Evolutionary conservation across 257 asterid genomes (phyloP), one percentile per base, ranked within the genome.

Genomic region (Solanum chiquidenum): DNA sequence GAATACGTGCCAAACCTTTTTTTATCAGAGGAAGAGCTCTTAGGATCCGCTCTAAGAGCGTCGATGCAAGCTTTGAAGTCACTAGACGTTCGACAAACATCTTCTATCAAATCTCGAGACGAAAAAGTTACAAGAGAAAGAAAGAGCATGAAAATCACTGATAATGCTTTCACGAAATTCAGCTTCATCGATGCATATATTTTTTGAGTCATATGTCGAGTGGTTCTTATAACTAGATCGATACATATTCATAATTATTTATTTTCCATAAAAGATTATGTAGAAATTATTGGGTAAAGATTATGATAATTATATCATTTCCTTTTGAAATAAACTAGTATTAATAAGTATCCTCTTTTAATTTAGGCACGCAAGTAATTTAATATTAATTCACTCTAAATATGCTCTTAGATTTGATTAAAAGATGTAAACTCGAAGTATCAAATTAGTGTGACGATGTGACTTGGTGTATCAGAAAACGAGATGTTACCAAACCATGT

Each of bases 341-440:
- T 38, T 11, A 44, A 12, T 38, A 40, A 55, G 1, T 6, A 60
- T 3, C 10, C 5, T 60, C 13, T 21, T 60, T 21, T 21, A 1
- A 60, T 60, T 8, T 21, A 21, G 13, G 5, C 11, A 60, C 2
- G 1, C 27, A 20, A 58, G 20, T 7, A 16, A 20, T 58, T 7
- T 58, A 18, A 52, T 20, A 58, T 58, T 1, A 58, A 58, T 58
- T 58, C 66, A 58, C 5, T 58, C 66, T 21, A 58, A 20, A 20
- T 20, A 58, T 58, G 25, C 0, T 55, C 55, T 46, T 2, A 0
- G 2, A 46, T 46, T 46, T 46, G 55, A 6, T 46, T 46, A 4
- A 46, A 46, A 12, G 6, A 46, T 5, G 18, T 46, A 46, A 12
- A 0, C 0, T 46, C 6, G 6, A 0, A 44, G 0, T 4, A 12